These are phyloP conservation scores for Zygoascus ofunaensis DNA, from an alignment of 805 yeast species.

Conservation along the genomic window DNA sequence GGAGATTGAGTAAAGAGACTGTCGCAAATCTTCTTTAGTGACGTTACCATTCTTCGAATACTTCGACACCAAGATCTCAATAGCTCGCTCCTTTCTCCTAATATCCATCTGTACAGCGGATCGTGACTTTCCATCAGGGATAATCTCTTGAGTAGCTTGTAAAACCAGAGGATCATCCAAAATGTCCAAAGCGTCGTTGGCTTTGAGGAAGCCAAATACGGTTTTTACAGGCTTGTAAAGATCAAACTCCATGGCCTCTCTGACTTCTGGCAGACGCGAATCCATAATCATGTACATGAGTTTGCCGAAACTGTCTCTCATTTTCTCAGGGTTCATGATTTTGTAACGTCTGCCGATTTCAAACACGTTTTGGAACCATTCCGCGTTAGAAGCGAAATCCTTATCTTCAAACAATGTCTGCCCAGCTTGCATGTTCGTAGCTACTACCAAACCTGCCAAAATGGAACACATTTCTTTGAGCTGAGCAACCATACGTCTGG, in stretches of 20 bases:
- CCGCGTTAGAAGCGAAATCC: slow-evolving; percentile 59
- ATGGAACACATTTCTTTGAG: slow-evolving; percentile 70
- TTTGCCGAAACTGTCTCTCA: slow-evolving; percentile 73
- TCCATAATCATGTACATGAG: slow-evolving; percentile 81
- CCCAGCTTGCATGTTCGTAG: slow-evolving; percentile 65
- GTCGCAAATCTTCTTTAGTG: slow-evolving; percentile 55
- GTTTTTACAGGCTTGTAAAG: slow-evolving; percentile 64
- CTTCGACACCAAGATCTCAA: slow-evolving; percentile 43
- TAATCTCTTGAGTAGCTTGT: slow-evolving; percentile 59
- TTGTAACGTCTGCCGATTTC: slow-evolving; percentile 76
- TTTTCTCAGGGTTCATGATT: slow-evolving; percentile 74
- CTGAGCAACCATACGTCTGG: slow-evolving; percentile 64
- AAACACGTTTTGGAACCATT: slow-evolving; percentile 62
- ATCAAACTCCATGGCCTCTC: slow-evolving; percentile 65
- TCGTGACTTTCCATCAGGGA: slow-evolving; percentile 50
- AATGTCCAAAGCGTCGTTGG: slow-evolving; percentile 33
- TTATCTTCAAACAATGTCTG: slow-evolving; percentile 54
- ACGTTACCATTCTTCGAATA: slow-evolving; percentile 22
- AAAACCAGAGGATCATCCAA: slow-evolving; percentile 51
- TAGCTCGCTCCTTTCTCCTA: slow-evolving; percentile 57
- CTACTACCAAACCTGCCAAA: slow-evolving; percentile 67
- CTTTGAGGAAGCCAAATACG: slow-evolving; percentile 40
- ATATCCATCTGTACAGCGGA: slow-evolving; percentile 48
- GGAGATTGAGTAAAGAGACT: slow-evolving; percentile 66
- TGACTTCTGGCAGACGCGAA: slow-evolving; percentile 62